A percentile compares a stretch with the other conserved stretches of the same genome.
Evolutionary conservation across 768 basidiomycete genomes (phyloP).

Genomic region (Tulasnella sp.): DNA sequence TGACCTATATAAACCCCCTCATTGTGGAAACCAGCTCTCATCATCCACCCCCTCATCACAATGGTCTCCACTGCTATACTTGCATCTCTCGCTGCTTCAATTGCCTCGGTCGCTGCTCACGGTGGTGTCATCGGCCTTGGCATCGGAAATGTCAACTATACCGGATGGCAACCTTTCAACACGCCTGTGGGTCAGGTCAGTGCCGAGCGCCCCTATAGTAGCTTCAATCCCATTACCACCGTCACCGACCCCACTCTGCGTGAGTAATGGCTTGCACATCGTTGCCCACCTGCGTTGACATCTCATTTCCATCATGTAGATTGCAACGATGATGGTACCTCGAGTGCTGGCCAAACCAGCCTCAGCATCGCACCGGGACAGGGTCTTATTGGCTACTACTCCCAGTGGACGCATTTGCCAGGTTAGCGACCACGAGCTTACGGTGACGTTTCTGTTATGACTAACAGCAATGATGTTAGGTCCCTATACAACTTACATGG

Average conservation of each 20-base stretch:
- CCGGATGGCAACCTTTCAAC: constrained; percentile 10
- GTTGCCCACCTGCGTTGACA: neutral
- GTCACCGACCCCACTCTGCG: constrained; percentile 12
- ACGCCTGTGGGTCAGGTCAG: neutral
- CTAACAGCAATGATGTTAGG: neutral
- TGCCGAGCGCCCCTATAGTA: constrained; percentile 12
- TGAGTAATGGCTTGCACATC: neutral
- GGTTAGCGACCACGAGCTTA: constrained; percentile 9
- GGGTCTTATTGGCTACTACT: constrained; percentile 9
- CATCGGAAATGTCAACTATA: constrained; percentile 14
- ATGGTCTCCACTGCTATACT: constrained; percentile 1
- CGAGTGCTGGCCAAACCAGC: constrained; percentile 1
- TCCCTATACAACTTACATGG: constrained; percentile 6
- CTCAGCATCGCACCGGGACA: constrained; percentile 14
- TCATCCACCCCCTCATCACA: neutral
- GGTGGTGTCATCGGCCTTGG: constrained; percentile 13
- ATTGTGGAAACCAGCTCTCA: too few species aligned
- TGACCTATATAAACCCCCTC: too few species aligned
- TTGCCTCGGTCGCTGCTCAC: constrained; percentile 10
- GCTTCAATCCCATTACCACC: constrained; percentile 13
- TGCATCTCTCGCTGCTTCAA: constrained; percentile 1
- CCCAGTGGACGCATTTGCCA: constrained; percentile 18
- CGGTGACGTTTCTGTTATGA: neutral
- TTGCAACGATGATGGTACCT: constrained; percentile 15
- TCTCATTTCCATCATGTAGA: neutral